These are phyloP conservation scores for Debaryomyces hansenii DNA, from an alignment of 805 yeast genomes.

Conservation along the genomic window DNA sequence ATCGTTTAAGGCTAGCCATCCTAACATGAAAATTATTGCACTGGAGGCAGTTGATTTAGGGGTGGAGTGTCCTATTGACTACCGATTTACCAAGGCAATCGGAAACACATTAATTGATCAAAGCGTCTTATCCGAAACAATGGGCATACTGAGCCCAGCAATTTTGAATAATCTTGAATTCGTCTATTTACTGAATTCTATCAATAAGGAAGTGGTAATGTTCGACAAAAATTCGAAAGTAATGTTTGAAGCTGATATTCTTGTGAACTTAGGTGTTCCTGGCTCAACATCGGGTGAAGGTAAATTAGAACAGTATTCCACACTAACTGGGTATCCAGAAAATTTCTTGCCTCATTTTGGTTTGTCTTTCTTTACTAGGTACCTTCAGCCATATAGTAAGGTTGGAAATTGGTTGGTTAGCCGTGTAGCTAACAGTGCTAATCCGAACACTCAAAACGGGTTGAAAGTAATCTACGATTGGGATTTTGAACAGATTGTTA, in stretches of 20 bases:
- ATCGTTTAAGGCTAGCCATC: slow-evolving; percentile 46
- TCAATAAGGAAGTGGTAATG: slow-evolving; percentile 51
- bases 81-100: slow-evolving; percentile 20
- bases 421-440: slow-evolving; percentile 14
- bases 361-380: slow-evolving; percentile 37
- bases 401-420: slow-evolving; percentile 33
- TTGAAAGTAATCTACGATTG: slow-evolving; percentile 31
- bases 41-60: slow-evolving; percentile 35
- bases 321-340: slow-evolving; percentile 41
- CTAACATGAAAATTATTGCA: slow-evolving; percentile 49
- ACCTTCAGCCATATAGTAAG: slow-evolving; percentile 39
- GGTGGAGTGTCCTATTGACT: slow-evolving; percentile 33
- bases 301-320: slow-evolving; percentile 35
- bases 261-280: slow-evolving; percentile 49
- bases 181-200: slow-evolving; percentile 49
- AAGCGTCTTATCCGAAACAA: slow-evolving; percentile 10
- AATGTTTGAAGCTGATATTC: slow-evolving; percentile 52
- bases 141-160: slow-evolving; percentile 30
- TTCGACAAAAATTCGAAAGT: slow-evolving; percentile 44
- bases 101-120: slow-evolving; percentile 16
- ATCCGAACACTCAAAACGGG: slow-evolving; percentile 18
- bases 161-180: slow-evolving; percentile 44
- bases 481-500: slow-evolving; percentile 52
- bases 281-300: background rate
- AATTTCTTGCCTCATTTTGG: slow-evolving; percentile 46